Conservation (phyloP, 352 stramenopile genomes). For the Phytophthora sp. region DNA sequence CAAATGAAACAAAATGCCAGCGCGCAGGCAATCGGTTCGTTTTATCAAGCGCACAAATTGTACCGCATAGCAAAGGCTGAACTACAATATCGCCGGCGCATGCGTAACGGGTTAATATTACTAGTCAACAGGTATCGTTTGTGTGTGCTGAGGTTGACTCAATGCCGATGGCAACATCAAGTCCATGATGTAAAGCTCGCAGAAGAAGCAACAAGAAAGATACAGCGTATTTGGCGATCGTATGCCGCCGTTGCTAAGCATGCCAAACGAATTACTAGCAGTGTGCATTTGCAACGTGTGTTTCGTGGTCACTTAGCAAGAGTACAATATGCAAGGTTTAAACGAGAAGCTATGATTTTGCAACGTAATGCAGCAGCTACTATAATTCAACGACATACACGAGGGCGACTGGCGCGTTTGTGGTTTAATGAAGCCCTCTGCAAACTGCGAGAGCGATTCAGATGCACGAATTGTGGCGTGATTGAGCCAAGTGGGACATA, state of each 20-base stretch:
- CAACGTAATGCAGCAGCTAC: constrained; percentile 20
- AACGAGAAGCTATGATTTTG: background rate
- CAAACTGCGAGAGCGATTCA: constrained; percentile 54
- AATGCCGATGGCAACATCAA: background rate
- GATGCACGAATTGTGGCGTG: constrained; percentile 60
- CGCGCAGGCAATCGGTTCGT: constrained; percentile 1
- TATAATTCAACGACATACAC: constrained; percentile 31
- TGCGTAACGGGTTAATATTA: constrained; percentile 2
- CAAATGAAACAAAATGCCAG: background rate
- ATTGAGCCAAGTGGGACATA: constrained; percentile 64
- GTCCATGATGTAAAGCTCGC: background rate
- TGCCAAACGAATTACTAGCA: background rate
- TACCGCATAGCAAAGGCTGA: background rate
- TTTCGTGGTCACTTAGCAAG: constrained; percentile 9
- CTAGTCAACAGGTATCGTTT: background rate
- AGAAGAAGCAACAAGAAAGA: background rate
- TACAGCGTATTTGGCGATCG: constrained; percentile 13
- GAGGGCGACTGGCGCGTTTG: constrained; percentile 29
- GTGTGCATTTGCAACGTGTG: constrained; percentile 14
- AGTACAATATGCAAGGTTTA: background rate
- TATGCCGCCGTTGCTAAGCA: background rate
- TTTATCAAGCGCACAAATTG: constrained; percentile 10
- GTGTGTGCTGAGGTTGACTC: background rate
- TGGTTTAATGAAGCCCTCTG: constrained; percentile 25
- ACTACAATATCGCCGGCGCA: background rate